Conservation (phyloP, 1,139 yeast species). For the Geotrichum macrosporum region DNA sequence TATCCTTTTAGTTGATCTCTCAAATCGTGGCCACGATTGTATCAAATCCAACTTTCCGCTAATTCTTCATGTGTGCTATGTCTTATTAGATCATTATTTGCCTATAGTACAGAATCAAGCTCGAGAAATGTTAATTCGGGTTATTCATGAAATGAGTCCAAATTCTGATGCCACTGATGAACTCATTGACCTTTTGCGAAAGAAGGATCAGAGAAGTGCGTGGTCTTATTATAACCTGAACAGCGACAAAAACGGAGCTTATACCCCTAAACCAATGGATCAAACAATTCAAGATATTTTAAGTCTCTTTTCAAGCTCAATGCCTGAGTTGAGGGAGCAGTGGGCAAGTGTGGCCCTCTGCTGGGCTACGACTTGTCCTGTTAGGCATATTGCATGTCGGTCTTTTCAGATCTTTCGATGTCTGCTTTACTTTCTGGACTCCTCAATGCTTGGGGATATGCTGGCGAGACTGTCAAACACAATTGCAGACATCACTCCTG, state of each 20-base stretch:
- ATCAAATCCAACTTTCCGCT: conserved; percentile 53
- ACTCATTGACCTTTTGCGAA: conserved; percentile 47
- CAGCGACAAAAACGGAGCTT: conserved; percentile 71
- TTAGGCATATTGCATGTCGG: conserved; percentile 92
- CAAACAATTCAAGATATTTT: conserved; percentile 62
- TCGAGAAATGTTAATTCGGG: conserved; percentile 63
- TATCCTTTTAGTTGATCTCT: conserved; percentile 75
- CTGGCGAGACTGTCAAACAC: conserved; percentile 89
- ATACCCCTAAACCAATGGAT: conserved; percentile 88
- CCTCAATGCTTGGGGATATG: conserved; percentile 89
- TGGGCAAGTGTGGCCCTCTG: conserved; percentile 82
- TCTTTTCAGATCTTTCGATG: conserved; percentile 92
- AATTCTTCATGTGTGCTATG: conserved; percentile 76
- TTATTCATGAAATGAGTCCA: conserved; percentile 55
- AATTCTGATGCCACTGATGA: conserved; percentile 46
- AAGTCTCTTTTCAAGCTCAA: conserved; percentile 49
- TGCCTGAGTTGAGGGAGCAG: conserved; percentile 59
- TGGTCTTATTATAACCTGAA: conserved; percentile 90
- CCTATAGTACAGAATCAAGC: conserved; percentile 83
- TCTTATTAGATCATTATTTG: conserved; percentile 81
- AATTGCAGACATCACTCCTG: conserved; percentile 79
- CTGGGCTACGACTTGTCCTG: conserved; percentile 99
- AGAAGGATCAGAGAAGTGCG: conserved; percentile 43
- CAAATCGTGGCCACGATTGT: conserved; percentile 45
- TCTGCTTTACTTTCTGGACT: conserved; percentile 70